Base-by-base conservation (phyloP, 441 rosid genomes). In the Gossypium davidsonii region DNA sequence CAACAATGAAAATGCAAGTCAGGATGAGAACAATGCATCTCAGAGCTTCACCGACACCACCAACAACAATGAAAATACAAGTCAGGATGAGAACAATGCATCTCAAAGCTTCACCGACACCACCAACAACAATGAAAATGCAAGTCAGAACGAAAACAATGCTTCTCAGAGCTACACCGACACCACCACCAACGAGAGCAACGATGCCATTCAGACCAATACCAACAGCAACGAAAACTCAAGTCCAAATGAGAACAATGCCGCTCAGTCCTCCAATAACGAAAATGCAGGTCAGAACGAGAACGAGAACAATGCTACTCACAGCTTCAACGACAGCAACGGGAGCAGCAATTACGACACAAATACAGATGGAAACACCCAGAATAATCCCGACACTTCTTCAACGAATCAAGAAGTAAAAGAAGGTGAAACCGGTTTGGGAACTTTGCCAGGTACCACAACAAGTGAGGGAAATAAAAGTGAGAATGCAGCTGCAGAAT, bases 401-500 rank as follows among this genome's bases (percentile, higher is more conserved):
- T 76, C 83, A 49, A 79, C 84, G 62, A 72, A 85, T 12, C 88
- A 82, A 72, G 93, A 88, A 80, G 91, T 77, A 62, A 90, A 85
- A 71, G 91, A 89, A 34, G 87, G 76, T 72, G 85, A 70, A 59
- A 83, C 82, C 0, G 91, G 84, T 76, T 56, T 85, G 74, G 85
- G 79, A 73, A 86, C 92, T 34, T 84, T 87, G 81, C 87, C 91
- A 0, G 83, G 81, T 12, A 73, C 89, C 8, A 78, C 76, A 73
- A 78, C 66, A 34, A 34, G 39, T 23, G 81, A 73, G 67, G 79
- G 74, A 5, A 78, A 74, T 23, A 84, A 75, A 14, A 69, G 77
- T 4, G 82, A 78, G 69, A 85, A 83, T 63, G 74, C 81, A 20
- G 96, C 92, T 55, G 78, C 92, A 1, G 91, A 87, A 87, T 86